Evolutionary conservation across 306 rosid genomes (phyloP), one percentile per base, ranked within the genome.

Genomic region (Acacia confusa): DNA sequence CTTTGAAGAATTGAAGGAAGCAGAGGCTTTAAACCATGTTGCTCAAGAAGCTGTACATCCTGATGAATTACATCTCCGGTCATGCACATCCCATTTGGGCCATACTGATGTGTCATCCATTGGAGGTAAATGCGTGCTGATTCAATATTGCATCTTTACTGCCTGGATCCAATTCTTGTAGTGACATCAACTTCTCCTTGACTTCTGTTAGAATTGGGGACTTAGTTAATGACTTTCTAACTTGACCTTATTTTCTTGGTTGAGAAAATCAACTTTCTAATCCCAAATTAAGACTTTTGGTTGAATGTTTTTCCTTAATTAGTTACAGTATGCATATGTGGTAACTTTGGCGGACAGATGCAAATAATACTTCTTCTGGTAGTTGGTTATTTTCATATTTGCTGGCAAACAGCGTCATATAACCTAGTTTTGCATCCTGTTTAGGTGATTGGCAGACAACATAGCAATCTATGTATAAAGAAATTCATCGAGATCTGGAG

Each of bases 41-140:
- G 70, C 81, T 22, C 85, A 77, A 75, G 89, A 81, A 63, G 82
- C 83, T 38, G 82, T 72, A 79, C 74, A 78, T 44, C 77, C 89
- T 76, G 80, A 72, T 40, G 88, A 84, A 67, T 77, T 76, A 36
- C 77, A 78, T 80, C 97, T 93, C 75, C 89, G 36, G 76, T 85
- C 97, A 57, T 95, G 97, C 91, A 76, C 84, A 80, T 84, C 94
- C 74, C 83, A 64, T 79, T n/a, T 8, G 68, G 76, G 70, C 73
- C 88, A 79, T 66, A 78, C 52, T 68, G 85, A 87, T 83, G 70
- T 77, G 40, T 64, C 79, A 70, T 82, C 87, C 76, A 68, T 87
- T 70, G 86, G 86, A 77, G 96, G 97, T 93, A 87, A 75, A 77
- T 38, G 41, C 79, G 48, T 45, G 20, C 83, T 57, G 48, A 40